Evolutionary conservation across 2,329 filamentous ascomycete species (phyloP), one percentile per base, ranked within the genome.

Genomic region (Sporothrix variecibatus): DNA sequence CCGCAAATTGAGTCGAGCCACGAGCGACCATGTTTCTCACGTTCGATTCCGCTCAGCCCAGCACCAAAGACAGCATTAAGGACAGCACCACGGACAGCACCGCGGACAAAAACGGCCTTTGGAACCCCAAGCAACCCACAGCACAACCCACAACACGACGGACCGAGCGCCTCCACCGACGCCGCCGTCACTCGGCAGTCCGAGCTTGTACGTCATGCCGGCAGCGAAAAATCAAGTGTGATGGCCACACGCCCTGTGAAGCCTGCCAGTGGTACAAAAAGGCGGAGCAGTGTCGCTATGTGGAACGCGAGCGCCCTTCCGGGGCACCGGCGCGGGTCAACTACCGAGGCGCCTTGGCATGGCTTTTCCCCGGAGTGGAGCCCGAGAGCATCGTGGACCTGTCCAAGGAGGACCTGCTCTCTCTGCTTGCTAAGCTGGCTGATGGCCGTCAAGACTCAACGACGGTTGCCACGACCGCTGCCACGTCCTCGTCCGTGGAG

Each of bases 221-320:
- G 3, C 62, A 67, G 23, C 62, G 62, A 46, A 67, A 67, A 28
- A 46, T 67, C 38, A 12, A 23, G 40, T 67, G 62, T n/a, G 62
- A 67, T 17, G 62, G 62, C 38, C n/a, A 67, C 26, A 67, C 38
- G 2, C 62, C 62, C 8, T 67, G 62, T 28, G 62, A 67, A 46
- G 62, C 62, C 23, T 67, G 62, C 43, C 62, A 38, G 12, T 67
- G 62, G 62, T 67, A 67, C 62, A 67, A 28, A 11, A 67, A 67
- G 40, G 62, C 62, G 17, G 62, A 67, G n/a, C 62, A 67, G 38
- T 67, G 62, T 28, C 43, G 62, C 2, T 67, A 67, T 46, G n/a
- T 5, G 23, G 62, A 46, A 49, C 43, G 62, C n/a, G 43, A 67
- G 3, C 40, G 40, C 40, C n/a, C n/a, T n/a, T n/a, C n/a, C n/a